These are phyloP conservation scores for Apiospora pterosperma DNA, from an alignment of 2,329 filamentous ascomycete genomes.

Conservation along the genomic window DNA sequence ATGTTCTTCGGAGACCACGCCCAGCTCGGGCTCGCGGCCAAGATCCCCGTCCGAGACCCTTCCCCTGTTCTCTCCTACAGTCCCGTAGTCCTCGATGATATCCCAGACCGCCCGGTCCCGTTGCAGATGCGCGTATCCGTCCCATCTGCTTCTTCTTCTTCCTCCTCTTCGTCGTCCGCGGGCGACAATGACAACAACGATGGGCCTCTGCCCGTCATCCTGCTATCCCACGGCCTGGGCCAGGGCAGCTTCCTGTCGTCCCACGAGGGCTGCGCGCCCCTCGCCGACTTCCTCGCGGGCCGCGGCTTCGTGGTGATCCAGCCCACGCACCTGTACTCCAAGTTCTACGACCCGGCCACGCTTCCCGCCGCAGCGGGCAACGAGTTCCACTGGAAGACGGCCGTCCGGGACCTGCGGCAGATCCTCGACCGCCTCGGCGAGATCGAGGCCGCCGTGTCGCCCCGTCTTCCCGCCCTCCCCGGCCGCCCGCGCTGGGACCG, in stretches of 20 bases:
- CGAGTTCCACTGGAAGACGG: constrained; percentile 28
- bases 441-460: constrained; percentile 31
- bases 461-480: constrained; percentile 22
- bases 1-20: constrained; percentile 14
- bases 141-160: constrained; percentile 18
- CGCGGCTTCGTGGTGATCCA: constrained; percentile 41
- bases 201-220: constrained; percentile 32
- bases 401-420: constrained; percentile 31
- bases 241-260: constrained; percentile 35
- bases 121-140: constrained; percentile 30
- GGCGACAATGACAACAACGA: constrained; percentile 18
- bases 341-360: constrained; percentile 10
- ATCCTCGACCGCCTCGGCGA: constrained; percentile 35
- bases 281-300: constrained; percentile 37
- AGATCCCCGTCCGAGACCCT: constrained; percentile 29
- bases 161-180: neutral
- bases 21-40: constrained; percentile 23
- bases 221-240: constrained; percentile 39
- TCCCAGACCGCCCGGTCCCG: constrained; percentile 22
- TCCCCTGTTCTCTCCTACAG: constrained; percentile 28
- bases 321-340: constrained; percentile 37
- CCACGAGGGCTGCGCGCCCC: constrained; percentile 36
- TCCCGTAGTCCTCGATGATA: constrained; percentile 24
- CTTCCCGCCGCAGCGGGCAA: constrained; percentile 22
- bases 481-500: constrained; percentile 30